Evolutionary conservation across 177 flowering plant species (phyloP).

Genomic region (Vitis hybrid): DNA sequence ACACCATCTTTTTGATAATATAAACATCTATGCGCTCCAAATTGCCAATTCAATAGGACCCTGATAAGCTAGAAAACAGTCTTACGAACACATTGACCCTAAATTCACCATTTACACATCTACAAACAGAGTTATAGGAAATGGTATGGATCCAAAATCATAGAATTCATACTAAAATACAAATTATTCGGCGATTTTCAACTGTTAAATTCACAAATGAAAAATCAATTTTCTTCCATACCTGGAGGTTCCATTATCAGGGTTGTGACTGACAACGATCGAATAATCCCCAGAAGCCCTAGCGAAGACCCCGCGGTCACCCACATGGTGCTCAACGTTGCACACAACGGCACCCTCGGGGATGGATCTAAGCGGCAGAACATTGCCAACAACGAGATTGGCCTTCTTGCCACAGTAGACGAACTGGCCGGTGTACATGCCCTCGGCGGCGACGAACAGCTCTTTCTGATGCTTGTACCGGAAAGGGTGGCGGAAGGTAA

Average conservation of each 20-base stretch:
- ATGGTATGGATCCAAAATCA: too few species aligned
- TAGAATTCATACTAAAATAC: too few species aligned
- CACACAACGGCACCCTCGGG: conserved; percentile 44
- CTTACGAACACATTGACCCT: too few species aligned
- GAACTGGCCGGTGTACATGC: conserved; percentile 41
- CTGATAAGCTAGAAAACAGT: too few species aligned
- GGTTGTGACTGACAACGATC: conserved; percentile 37
- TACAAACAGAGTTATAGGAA: too few species aligned
- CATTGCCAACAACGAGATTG: conserved; percentile 28
- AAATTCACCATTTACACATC: too few species aligned
- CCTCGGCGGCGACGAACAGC: conserved; percentile 38
- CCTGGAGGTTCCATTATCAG: conserved; percentile 36
- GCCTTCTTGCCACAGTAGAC: conserved; percentile 38
- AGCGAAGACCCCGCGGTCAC: conserved; percentile 40
- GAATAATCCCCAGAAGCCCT: conserved; percentile 42
- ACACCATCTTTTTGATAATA: too few species aligned
- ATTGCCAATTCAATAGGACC: too few species aligned
- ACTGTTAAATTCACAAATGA: too few species aligned
- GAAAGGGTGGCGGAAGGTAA: conserved; percentile 35
- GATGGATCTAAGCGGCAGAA: conserved; percentile 30
- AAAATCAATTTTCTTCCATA: background rate
- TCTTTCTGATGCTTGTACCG: conserved; percentile 38
- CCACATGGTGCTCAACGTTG: conserved; percentile 45
- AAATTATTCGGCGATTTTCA: too few species aligned
- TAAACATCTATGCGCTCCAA: too few species aligned